Conservation (phyloP, 495 filamentous ascomycete species). For the Penicillium mononematosum region DNA sequence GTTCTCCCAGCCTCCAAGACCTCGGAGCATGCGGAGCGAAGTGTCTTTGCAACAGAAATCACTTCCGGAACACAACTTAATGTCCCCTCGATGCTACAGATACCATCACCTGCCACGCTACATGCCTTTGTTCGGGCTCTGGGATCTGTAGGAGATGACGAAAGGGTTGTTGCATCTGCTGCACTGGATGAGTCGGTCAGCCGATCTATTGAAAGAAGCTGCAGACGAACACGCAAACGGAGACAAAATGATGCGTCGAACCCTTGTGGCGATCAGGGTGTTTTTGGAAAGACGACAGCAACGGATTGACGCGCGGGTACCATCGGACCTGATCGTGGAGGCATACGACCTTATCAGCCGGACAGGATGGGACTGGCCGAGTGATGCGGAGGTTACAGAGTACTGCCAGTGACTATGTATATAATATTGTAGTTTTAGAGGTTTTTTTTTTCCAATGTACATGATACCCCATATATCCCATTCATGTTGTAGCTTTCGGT, state of each 20-base stretch:
- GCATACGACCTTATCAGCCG: slow-evolving; percentile 46
- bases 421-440: slow-evolving; percentile 28
- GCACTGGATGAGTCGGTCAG: slow-evolving; percentile 52
- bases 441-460: slow-evolving; percentile 16
- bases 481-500: slow-evolving; percentile 14
- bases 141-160: slow-evolving; percentile 48
- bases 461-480: slow-evolving; percentile 14
- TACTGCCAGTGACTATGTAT: slow-evolving; percentile 36
- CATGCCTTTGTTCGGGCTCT: slow-evolving; percentile 55
- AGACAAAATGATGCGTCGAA: slow-evolving; percentile 43
- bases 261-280: slow-evolving; percentile 51
- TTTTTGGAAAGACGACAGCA: slow-evolving; percentile 48
- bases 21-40: slow-evolving; percentile 25
- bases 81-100: slow-evolving; percentile 38
- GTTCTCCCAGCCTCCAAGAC: slow-evolving; percentile 33
- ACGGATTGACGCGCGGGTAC: slow-evolving; percentile 15
- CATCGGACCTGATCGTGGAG: slow-evolving; percentile 31
- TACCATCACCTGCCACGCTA: slow-evolving; percentile 46
- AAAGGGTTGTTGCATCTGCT: slow-evolving; percentile 52
- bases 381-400: slow-evolving; percentile 47
- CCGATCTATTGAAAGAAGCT: slow-evolving; percentile 35
- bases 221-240: slow-evolving; percentile 46
- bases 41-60: slow-evolving; percentile 17
- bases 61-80: slow-evolving; percentile 16
- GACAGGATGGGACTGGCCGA: slow-evolving; percentile 57